phyloP scores from a whole-genome alignment of 306 rosid species.

The Cercis canadensis region DNA sequence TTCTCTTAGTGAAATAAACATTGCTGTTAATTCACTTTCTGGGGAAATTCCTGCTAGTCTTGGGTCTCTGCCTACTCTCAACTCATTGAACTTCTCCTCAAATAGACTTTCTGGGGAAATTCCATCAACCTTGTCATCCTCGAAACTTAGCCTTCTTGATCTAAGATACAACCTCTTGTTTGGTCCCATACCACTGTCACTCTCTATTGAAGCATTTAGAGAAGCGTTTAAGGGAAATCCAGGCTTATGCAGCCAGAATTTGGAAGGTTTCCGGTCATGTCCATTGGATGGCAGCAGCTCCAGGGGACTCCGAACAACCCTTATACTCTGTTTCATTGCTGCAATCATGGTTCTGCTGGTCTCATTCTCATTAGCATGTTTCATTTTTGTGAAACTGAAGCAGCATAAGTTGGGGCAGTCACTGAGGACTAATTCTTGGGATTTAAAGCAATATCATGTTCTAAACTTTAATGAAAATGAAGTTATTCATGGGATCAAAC shows the following conservation, averaged over 20 bases:
- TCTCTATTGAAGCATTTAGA: conserved; percentile 62
- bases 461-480: conserved; percentile 72
- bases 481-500: conserved; percentile 59
- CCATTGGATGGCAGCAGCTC: conserved; percentile 43
- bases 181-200: conserved; percentile 71
- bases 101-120: conserved; percentile 73
- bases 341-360: conserved; percentile 52
- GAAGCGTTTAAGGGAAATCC: conserved; percentile 78
- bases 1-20: conserved; percentile 60
- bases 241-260: conserved; percentile 67
- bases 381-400: conserved; percentile 54
- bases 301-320: conserved; percentile 37
- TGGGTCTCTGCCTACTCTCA: conserved; percentile 68
- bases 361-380: conserved; percentile 37
- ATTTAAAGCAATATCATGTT: conserved; percentile 70
- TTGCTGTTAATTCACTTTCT: conserved; percentile 64
- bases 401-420: conserved; percentile 44
- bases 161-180: conserved; percentile 64
- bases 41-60: conserved; percentile 67
- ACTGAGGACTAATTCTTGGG: conserved; percentile 64
- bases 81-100: conserved; percentile 76
- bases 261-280: conserved; percentile 53
- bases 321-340: conserved; percentile 55
- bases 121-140: conserved; percentile 62
- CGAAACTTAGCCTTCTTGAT: conserved; percentile 77